Conservation (phyloP, 139 green algal genomes). For the Mesostigma viride region DNA sequence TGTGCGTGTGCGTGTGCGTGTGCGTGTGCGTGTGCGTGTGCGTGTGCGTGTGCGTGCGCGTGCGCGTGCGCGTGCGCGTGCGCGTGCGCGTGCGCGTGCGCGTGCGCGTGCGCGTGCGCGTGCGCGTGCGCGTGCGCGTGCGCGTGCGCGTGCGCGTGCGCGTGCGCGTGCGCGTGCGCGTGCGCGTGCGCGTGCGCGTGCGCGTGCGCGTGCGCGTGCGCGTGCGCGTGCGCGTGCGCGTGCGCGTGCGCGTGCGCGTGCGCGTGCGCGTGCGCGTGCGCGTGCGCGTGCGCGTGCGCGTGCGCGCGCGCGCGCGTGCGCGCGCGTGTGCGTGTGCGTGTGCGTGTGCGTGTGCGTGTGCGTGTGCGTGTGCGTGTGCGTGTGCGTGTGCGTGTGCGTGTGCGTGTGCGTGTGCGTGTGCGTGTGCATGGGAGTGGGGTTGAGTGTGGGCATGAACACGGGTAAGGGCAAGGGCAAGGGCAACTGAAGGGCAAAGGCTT, state of each 20-base stretch:
- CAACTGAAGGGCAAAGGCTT: no score
- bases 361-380: not conserved
- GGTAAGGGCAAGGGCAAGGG: no score
- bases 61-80: not conserved
- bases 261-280: not conserved
- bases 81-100: not conserved
- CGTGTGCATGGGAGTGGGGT: no score
- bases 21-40: not conserved
- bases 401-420: no score
- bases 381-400: constrained; percentile 1
- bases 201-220: not conserved
- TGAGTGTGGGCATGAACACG: no score
- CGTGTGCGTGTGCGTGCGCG: not conserved
- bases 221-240: not conserved
- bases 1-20: constrained; percentile 1
- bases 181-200: not conserved
- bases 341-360: constrained; percentile 1
- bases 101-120: not conserved
- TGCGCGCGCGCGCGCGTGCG: not conserved
- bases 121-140: not conserved
- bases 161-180: not conserved
- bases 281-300: not conserved
- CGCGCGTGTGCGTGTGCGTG: not conserved
- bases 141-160: not conserved
- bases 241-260: not conserved